Base-by-base conservation (phyloP, 2,329 filamentous ascomycete genomes). In the Talaromyces sp. region DNA sequence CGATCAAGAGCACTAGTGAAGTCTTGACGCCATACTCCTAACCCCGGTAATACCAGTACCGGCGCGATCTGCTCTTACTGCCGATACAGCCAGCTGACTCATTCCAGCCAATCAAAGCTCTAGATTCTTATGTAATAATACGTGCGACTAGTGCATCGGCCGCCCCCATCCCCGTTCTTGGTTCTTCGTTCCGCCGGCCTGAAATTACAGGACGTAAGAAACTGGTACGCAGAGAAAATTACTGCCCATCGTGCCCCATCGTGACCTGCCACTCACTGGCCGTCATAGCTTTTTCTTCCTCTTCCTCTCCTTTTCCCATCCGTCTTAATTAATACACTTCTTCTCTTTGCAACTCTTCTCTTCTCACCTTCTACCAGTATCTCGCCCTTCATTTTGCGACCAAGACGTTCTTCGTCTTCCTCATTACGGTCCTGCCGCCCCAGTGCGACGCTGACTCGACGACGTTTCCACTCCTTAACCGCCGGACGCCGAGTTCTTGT, bases 401-500 rank as follows among this genome's bases (percentile, higher is more conserved):
- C 54, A 46, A 19, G 51, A 28, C 55, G 46, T 51, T 17, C 33
- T 37, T 54, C 51, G 50, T 43, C 50, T 50, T 33, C 31, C 51
- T 59, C 53, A 55, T 25, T n/a, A 52, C 57, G 36, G 46, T 59
- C 28, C 57, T 61, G 59, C 57, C 39, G 37, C 59, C 58, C n/a
- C 31, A 55, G 41, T 55, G 53, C 40, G 53, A 55, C 53, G 21
- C 53, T 46, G 53, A 56, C 53, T 56, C 53, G 41, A 31, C 45
- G 28, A 35, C 48, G 17, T 48, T 36, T 19, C n/a, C 53, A 13
- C 43, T 35, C 35, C 43, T 13, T 40, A 31, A 40, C 15, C 54
- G 40, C 33, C 53, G 39, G 33, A 28, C 53, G 40, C 41, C 53
- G 41, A 46, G 53, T 48, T 36, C 41, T 39, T 48, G 53, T 45